These are phyloP conservation scores for Crithidia thermophila DNA, from an alignment of 208 protist species.

Conservation along the genomic window DNA sequence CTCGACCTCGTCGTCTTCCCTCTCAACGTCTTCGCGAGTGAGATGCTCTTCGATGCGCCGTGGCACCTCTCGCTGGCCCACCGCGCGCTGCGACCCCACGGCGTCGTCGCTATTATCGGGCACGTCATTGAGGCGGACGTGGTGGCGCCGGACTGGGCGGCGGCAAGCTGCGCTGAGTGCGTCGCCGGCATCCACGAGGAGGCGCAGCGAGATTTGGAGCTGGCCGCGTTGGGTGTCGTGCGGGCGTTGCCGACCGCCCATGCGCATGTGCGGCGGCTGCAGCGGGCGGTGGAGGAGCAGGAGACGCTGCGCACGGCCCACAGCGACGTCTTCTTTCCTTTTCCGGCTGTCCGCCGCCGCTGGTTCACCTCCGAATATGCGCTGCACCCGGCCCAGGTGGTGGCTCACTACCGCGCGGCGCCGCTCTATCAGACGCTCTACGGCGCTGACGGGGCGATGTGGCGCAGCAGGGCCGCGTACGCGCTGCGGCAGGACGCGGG, in stretches of 20 bases:
- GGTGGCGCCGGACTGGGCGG: slow-evolving; percentile 51
- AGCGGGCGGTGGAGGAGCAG: slow-evolving; percentile 33
- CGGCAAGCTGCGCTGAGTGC: slow-evolving; percentile 50
- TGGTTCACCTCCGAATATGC: slow-evolving; percentile 77
- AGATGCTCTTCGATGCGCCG: slow-evolving; percentile 78
- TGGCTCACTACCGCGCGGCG: slow-evolving; percentile 43
- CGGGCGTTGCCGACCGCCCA: not conserved
- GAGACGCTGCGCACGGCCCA: slow-evolving; percentile 54
- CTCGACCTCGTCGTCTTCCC: slow-evolving; percentile 81
- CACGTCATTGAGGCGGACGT: slow-evolving; percentile 35
- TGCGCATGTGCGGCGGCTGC: slow-evolving; percentile 9
- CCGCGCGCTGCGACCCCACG: slow-evolving; percentile 65
- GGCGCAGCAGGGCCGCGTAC: slow-evolving; percentile 9
- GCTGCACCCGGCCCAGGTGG: slow-evolving; percentile 48
- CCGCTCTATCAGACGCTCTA: slow-evolving; percentile 61
- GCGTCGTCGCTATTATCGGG: slow-evolving; percentile 76
- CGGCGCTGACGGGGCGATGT: slow-evolving; percentile 13
- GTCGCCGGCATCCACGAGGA: slow-evolving; percentile 8
- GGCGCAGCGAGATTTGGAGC: not conserved
- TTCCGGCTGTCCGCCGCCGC: slow-evolving; percentile 59
- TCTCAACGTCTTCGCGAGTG: slow-evolving; percentile 70
- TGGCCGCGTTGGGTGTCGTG: not conserved
- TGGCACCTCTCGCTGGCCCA: slow-evolving; percentile 82
- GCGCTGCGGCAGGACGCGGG: not conserved
- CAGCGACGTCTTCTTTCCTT: slow-evolving; percentile 82